phyloP scores from a whole-genome alignment of 2,329 filamentous ascomycete species.

The Helminthosporium solani region DNA sequence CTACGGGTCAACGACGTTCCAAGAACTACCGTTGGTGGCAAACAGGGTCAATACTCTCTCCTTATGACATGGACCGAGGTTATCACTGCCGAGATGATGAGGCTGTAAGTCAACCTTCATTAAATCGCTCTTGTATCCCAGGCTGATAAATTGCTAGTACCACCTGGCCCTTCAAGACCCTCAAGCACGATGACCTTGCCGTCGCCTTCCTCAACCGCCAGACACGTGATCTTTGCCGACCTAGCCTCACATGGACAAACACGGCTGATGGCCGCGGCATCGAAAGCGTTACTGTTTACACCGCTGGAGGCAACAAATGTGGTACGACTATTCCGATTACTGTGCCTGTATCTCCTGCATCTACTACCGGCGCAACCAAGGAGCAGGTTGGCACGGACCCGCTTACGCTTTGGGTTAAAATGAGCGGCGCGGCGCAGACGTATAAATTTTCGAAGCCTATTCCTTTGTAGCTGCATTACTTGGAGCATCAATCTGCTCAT shows the following conservation, averaged over 20 bases:
- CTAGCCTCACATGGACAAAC: conserved; percentile 51
- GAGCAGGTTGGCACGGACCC: conserved; percentile 56
- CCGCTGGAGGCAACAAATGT: conserved; percentile 53
- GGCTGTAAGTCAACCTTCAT: conserved; percentile 43
- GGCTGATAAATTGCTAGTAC: conserved; percentile 22
- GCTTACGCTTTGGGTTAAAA: conserved; percentile 42
- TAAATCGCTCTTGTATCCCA: neutral
- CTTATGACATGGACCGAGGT: conserved; percentile 60
- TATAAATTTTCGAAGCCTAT: conserved; percentile 35
- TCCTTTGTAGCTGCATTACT: conserved; percentile 20
- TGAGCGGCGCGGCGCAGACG: conserved; percentile 38
- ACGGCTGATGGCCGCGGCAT: conserved; percentile 48
- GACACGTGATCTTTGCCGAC: conserved; percentile 55
- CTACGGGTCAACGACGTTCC: conserved; percentile 52
- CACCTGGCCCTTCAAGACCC: conserved; percentile 55
- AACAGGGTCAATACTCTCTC: conserved; percentile 51
- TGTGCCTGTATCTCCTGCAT: conserved; percentile 49
- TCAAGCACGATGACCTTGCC: conserved; percentile 59
- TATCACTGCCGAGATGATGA: conserved; percentile 55
- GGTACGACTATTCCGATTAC: conserved; percentile 56
- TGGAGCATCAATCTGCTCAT: neutral
- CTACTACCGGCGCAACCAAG: conserved; percentile 46
- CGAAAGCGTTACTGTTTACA: conserved; percentile 52
- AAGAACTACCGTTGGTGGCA: conserved; percentile 51
- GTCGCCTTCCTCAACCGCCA: conserved; percentile 55